Percentiles rank a stretch among this genome's conserved stretches.
Conservation (phyloP, 1,284 basidiomycete genomes). For the Ceratobasidium sp. region DNA sequence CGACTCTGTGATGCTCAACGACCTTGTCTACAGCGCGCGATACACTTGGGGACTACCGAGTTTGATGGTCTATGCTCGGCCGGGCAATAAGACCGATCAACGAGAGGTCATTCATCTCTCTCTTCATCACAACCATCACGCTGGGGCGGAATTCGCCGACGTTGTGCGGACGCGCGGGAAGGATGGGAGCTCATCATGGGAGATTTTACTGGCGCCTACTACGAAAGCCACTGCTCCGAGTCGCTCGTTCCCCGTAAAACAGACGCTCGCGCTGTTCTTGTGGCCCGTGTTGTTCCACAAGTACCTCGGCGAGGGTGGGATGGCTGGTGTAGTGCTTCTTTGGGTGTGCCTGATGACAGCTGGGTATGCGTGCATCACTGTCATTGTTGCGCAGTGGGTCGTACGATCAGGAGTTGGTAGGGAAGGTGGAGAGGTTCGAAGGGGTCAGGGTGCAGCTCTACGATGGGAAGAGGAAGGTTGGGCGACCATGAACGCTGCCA, state of each 20-base stretch:
- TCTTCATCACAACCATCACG: neutral
- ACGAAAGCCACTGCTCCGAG: conserved; percentile 7
- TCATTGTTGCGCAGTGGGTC: conserved; percentile 18
- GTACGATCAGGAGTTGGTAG: neutral
- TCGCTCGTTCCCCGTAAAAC: conserved; percentile 9
- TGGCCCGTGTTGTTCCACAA: conserved; percentile 35
- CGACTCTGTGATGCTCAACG: conserved; percentile 37
- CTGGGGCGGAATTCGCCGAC: conserved; percentile 17
- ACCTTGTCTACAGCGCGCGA: neutral
- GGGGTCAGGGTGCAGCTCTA: conserved; percentile 19
- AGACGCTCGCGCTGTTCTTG: conserved; percentile 29
- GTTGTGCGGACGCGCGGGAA: conserved; percentile 1
- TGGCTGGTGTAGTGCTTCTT: conserved; percentile 30
- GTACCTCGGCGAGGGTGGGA: conserved; percentile 13
- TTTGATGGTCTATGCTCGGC: conserved; percentile 20
- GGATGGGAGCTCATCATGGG: neutral
- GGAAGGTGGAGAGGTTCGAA: conserved; percentile 11
- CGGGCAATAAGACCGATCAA: neutral
- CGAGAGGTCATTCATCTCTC: conserved; percentile 14
- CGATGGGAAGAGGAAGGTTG: conserved; percentile 40
- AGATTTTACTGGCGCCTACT: neutral
- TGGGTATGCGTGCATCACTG: conserved; percentile 30
- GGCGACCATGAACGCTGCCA: conserved; percentile 24
- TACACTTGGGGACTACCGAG: neutral
- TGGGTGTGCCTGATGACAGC: conserved; percentile 37